These are phyloP conservation scores for Hygrophorus russula DNA, from an alignment of 768 basidiomycete genomes.

Conservation along the genomic window DNA sequence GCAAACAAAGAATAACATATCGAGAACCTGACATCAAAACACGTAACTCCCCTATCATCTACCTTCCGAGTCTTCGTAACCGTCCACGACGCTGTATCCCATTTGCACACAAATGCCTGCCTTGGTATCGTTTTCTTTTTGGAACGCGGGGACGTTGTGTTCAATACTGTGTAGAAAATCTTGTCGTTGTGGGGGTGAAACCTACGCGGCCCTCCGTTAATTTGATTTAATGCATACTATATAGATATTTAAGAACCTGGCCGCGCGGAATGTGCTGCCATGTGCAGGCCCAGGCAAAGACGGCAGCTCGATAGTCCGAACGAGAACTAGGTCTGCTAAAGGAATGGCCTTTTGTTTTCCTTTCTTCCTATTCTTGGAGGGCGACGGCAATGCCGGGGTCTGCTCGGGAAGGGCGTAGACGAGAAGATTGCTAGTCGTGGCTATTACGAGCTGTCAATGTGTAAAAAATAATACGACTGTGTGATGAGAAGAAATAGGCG, in stretches of 20 bases:
- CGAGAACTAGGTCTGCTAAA: constrained; percentile 24
- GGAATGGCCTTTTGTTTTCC: constrained; percentile 30
- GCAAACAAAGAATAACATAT: constrained; percentile 2
- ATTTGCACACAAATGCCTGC: constrained; percentile 58
- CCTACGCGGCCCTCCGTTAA: constrained; percentile 22
- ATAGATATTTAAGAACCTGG: constrained; percentile 27
- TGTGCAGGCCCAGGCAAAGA: constrained; percentile 29
- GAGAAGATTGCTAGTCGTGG: constrained; percentile 51
- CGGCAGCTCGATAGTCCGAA: constrained; percentile 47
- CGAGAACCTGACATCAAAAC: constrained; percentile 76
- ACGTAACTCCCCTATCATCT: constrained; percentile 72
- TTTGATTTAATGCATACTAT: background rate
- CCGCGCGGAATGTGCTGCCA: constrained; percentile 55
- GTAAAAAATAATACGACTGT: background rate
- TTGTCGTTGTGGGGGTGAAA: constrained; percentile 41
- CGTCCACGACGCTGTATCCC: constrained; percentile 64
- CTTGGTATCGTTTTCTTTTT: constrained; percentile 42
- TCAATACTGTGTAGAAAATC: constrained; percentile 60
- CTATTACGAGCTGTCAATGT: constrained; percentile 44
- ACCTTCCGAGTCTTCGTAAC: constrained; percentile 59
- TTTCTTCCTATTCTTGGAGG: constrained; percentile 25
- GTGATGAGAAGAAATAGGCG: constrained; percentile 10
- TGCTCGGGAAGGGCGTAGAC: constrained; percentile 45
- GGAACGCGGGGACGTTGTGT: constrained; percentile 51
- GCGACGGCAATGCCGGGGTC: constrained; percentile 7